Conservation (phyloP, 352 stramenopile species). For the Pythium volutum region DNA sequence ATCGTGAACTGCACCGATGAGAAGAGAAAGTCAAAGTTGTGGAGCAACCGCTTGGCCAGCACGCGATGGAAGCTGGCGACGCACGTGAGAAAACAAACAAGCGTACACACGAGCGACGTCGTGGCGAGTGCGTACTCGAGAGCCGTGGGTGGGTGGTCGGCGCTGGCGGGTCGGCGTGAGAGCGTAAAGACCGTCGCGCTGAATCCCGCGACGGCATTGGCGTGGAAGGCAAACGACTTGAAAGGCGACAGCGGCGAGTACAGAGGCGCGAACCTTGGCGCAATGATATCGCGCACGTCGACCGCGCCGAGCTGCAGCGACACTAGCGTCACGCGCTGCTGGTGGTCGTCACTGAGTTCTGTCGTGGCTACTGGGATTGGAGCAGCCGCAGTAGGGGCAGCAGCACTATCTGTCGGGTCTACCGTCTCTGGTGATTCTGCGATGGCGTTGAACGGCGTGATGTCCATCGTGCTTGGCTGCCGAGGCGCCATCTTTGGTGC, state of each 20-base stretch:
- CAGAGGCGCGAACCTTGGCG: slow-evolving; percentile 6
- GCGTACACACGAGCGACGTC: neutral
- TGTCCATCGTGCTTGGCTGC: too few species aligned
- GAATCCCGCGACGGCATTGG: slow-evolving; percentile 5
- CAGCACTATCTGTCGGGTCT: too few species aligned
- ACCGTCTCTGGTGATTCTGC: too few species aligned
- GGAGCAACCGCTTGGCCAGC: slow-evolving; percentile 21
- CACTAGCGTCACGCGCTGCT: too few species aligned
- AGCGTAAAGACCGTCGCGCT: slow-evolving; percentile 2
- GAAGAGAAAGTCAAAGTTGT: slow-evolving; percentile 42
- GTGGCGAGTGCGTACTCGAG: neutral
- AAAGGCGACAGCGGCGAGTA: neutral
- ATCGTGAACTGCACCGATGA: slow-evolving; percentile 30
- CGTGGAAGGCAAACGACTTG: neutral
- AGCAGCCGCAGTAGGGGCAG: too few species aligned
- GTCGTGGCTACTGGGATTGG: too few species aligned
- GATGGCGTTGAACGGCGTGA: too few species aligned
- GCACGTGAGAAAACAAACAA: neutral
- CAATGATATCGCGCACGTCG: too few species aligned
- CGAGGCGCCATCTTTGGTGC: too few species aligned
- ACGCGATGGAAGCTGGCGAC: slow-evolving; percentile 24
- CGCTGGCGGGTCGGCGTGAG: neutral
- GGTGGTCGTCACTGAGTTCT: too few species aligned
- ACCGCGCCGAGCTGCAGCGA: too few species aligned
- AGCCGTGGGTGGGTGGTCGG: neutral